Evolutionary conservation across 768 basidiomycete genomes (phyloP), one percentile per base, ranked within the genome.

Genomic region (Cantharellus anzutake): DNA sequence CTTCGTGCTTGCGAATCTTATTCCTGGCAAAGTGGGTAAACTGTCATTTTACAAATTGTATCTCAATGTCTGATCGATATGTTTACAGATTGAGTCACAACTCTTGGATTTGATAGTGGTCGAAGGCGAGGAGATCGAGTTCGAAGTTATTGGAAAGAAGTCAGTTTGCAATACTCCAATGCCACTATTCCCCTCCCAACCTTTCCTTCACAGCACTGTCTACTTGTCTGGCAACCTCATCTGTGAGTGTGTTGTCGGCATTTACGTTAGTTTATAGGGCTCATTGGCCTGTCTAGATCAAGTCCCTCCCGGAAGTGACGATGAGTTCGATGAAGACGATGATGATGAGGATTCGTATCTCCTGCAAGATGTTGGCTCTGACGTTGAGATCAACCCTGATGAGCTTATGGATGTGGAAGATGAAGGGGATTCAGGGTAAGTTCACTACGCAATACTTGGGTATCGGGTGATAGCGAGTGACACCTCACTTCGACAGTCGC

Each of bases 141-240:
- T 73, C 66, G 70, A 71, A 66, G 67, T 69, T 55, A 67, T 70
- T 59, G 72, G 72, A 57, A 69, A 71, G 63, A 73, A 73, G 71
- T 73, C 62, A 66, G 71, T 67, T 7, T 58, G 38, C 38, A n/a
- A 5, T 14, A 14, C 41, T 5, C 38, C 35, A 40, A 14, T 40
- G 16, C 41, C 56, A 55, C 42, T 14, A 14, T 41, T 7, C 39
- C 34, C 59, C 69, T 4, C n/a, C 51, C 52, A 60, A 64, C 65
- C 61, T 38, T 61, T 41, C 11, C 37, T 59, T 48, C 37, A 68
- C 41, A 62, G 61, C 68, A 66, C 68, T 59, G 70, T 73, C 57
- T 70, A 73, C 69, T 68, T 73, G 56, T 63, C 70, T 59, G 72
- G 72, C 53, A 73, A 73, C 68, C 72, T 72, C 67, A 68, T 73